Evolutionary conservation across 257 asterid species (phyloP).

Genomic region (Penstemon barbatus): DNA sequence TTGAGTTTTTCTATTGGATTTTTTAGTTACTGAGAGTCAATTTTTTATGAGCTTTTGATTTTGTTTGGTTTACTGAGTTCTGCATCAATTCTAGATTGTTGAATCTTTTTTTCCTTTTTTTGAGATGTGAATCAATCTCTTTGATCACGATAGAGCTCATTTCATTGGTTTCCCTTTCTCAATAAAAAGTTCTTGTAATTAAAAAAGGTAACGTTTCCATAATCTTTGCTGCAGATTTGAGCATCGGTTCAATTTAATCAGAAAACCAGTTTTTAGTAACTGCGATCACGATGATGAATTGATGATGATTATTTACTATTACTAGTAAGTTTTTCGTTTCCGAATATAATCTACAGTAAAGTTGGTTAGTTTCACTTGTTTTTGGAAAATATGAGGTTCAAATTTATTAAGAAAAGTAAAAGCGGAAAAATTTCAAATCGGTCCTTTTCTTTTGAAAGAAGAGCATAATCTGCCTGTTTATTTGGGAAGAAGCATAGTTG

Average conservation of each 20-base stretch:
- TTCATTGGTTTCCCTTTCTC: not conserved
- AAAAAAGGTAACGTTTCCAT: not conserved
- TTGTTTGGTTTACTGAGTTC: conserved; percentile 10
- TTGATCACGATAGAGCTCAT: conserved; percentile 20
- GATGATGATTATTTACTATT: too few relatives aligned
- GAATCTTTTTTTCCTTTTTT: not conserved
- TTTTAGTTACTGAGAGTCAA: too few relatives aligned
- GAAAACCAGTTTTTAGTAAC: too few relatives aligned
- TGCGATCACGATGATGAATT: too few relatives aligned
- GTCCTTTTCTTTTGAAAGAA: conserved; percentile 5
- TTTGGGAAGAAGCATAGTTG: not conserved
- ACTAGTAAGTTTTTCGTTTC: too few relatives aligned
- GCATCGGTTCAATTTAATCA: too few relatives aligned
- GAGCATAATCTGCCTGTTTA: conserved; percentile 1
- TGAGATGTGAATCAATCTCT: conserved; percentile 8
- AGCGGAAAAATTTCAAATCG: not conserved
- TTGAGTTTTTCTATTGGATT: too few relatives aligned
- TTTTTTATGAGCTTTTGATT: conserved; percentile 1
- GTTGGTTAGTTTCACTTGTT: not conserved
- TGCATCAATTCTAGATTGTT: conserved; percentile 1
- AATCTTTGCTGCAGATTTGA: too few relatives aligned
- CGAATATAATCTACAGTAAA: too few relatives aligned
- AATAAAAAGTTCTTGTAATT: conserved; percentile 18
- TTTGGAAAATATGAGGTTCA: conserved; percentile 20
- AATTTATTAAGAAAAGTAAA: conserved; percentile 2